Conservation (phyloP, 2,329 filamentous ascomycete genomes). For the Colletotrichum zoysiae region DNA sequence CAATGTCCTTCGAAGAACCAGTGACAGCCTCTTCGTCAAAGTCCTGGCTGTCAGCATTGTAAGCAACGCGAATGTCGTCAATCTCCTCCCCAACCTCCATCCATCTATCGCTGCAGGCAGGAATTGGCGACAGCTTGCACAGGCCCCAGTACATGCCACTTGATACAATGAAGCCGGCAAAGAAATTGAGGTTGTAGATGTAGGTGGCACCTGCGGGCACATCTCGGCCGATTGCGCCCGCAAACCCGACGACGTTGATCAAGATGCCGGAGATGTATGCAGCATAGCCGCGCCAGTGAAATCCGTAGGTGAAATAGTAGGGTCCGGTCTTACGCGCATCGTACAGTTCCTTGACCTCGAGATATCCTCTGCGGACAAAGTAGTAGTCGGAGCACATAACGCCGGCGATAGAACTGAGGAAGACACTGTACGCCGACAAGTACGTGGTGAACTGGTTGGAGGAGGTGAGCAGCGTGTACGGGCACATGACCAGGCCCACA, state of each 20-base stretch:
- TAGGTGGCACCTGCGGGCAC: conserved; percentile 86
- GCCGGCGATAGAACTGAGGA: conserved; percentile 93
- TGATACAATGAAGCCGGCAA: conserved; percentile 83
- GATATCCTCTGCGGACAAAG: conserved; percentile 82
- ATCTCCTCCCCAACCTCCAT: conserved; percentile 79
- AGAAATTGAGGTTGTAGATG: conserved; percentile 93
- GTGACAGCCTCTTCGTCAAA: conserved; percentile 53
- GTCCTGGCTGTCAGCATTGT: conserved; percentile 55
- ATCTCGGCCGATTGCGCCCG: conserved; percentile 77
- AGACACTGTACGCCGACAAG: conserved; percentile 91
- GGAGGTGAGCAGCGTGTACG: conserved; percentile 80
- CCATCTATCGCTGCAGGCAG: conserved; percentile 81
- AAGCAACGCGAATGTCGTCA: conserved; percentile 64
- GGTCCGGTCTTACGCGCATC: conserved; percentile 73
- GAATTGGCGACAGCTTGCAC: conserved; percentile 77
- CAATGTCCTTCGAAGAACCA: conserved; percentile 15
- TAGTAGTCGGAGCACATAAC: conserved; percentile 94
- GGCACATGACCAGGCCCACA: conserved; percentile 87
- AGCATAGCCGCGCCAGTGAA: conserved; percentile 86
- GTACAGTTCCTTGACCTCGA: conserved; percentile 84
- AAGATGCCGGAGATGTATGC: conserved; percentile 87
- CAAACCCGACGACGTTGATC: conserved; percentile 93
- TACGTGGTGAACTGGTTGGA: conserved; percentile 92
- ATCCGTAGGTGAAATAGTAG: conserved; percentile 80
- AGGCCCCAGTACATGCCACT: conserved; percentile 75